Conservation (phyloP, 108 stramenopile species). For the Skeletonema grethae region DNA sequence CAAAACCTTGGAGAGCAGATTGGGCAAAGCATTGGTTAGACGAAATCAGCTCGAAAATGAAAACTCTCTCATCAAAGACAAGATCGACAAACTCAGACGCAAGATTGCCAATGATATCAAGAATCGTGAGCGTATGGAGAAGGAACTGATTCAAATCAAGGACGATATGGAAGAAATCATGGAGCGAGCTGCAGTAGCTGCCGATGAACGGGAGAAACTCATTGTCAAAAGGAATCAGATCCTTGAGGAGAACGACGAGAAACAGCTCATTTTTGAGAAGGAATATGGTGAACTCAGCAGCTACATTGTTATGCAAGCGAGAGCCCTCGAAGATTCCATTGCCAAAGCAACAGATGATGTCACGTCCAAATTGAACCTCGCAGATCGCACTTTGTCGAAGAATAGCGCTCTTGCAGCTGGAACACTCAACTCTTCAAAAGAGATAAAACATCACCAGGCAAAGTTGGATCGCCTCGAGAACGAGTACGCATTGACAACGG, state of each 20-base stretch:
- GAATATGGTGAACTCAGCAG: conserved; percentile 31
- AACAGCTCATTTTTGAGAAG: conserved; percentile 38
- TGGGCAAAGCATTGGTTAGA: conserved; percentile 65
- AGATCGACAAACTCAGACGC: conserved; percentile 66
- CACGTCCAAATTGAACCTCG: conserved; percentile 20
- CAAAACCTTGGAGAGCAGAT: conserved; percentile 62
- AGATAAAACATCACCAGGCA: conserved; percentile 30
- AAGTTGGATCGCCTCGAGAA: conserved; percentile 43
- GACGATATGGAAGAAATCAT: conserved; percentile 59
- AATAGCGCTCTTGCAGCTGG: not conserved
- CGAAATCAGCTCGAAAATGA: conserved; percentile 60
- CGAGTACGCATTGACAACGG: conserved; percentile 29
- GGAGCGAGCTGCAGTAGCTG: conserved; percentile 53
- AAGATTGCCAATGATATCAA: conserved; percentile 59
- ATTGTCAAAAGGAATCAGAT: conserved; percentile 50
- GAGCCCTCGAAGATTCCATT: conserved; percentile 61
- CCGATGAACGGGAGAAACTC: conserved; percentile 63
- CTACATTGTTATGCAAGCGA: conserved; percentile 46
- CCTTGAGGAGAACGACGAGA: conserved; percentile 36
- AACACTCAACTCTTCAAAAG: conserved; percentile 18
- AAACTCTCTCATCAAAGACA: conserved; percentile 56
- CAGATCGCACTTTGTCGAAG: conserved; percentile 6
- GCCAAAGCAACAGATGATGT: conserved; percentile 56
- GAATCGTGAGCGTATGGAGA: conserved; percentile 53
- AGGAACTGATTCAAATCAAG: conserved; percentile 51